These are phyloP conservation scores for Musa itinerans DNA, from an alignment of 176 grass and related monocot genomes.

Conservation along the genomic window DNA sequence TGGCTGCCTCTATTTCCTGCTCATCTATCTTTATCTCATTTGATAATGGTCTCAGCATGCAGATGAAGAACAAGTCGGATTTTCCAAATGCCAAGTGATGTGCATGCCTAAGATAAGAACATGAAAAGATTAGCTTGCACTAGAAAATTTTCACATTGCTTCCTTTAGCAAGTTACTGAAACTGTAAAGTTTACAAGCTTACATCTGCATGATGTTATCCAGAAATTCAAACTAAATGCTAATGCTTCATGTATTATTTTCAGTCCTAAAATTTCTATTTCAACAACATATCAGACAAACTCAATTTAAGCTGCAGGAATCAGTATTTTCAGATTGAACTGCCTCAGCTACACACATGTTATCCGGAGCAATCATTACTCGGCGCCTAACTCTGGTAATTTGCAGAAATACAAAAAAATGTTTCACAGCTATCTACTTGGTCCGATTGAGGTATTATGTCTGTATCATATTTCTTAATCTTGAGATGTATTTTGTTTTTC, in stretches of 20 bases:
- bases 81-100: constrained; percentile 86
- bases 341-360: neutral
- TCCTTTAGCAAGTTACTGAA: neutral
- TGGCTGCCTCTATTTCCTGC: constrained; percentile 77
- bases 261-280: neutral
- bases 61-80: constrained; percentile 96
- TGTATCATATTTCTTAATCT: too few relatives aligned
- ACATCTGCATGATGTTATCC: neutral
- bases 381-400: neutral
- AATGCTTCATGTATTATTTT: neutral
- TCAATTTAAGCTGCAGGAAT: neutral
- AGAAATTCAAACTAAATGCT: neutral
- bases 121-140: constrained; percentile 8
- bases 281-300: neutral
- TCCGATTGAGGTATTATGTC: too few relatives aligned
- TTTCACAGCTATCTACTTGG: too few relatives aligned
- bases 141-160: neutral
- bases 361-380: too few relatives aligned
- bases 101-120: constrained; percentile 48
- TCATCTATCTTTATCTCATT: constrained; percentile 82
- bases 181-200: neutral
- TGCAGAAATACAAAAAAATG: neutral
- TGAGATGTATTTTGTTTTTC: too few relatives aligned
- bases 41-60: constrained; percentile 79
- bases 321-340: neutral